phyloP scores from a whole-genome alignment of 352 stramenopile species.

The Phytophthora aleatoria region DNA sequence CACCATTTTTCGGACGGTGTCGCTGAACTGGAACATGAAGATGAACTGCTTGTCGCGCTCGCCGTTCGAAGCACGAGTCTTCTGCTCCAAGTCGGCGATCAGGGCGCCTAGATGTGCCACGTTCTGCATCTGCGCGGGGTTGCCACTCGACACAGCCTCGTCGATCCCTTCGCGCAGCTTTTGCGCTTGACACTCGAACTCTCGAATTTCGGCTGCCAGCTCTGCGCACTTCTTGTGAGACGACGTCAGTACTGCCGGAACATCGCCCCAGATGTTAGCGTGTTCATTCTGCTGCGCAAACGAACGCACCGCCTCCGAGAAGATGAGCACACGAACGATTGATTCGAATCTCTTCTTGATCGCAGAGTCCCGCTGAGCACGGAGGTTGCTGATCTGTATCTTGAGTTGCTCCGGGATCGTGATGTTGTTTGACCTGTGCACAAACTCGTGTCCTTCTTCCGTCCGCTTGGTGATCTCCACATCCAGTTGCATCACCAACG shows the following conservation, averaged over 20 bases:
- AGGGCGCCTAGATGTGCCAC: constrained; percentile 43
- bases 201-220: constrained; percentile 34
- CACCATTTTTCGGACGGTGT: constrained; percentile 41
- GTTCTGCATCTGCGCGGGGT: constrained; percentile 48
- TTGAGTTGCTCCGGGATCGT: constrained; percentile 50
- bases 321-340: constrained; percentile 59
- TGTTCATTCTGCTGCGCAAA: constrained; percentile 41
- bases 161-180: constrained; percentile 47
- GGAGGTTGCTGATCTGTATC: constrained; percentile 44
- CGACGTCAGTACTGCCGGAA: constrained; percentile 47
- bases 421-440: constrained; percentile 54
- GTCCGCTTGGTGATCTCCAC: constrained; percentile 29
- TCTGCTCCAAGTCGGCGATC: constrained; percentile 41
- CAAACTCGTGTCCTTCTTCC: constrained; percentile 39
- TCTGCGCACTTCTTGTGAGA: constrained; percentile 56
- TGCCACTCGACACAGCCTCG: constrained; percentile 47
- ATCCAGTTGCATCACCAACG: constrained; percentile 35
- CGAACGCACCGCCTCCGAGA: constrained; percentile 48
- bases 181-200: constrained; percentile 38
- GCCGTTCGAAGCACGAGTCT: constrained; percentile 32
- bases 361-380: constrained; percentile 31
- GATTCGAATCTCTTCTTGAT: constrained; percentile 45
- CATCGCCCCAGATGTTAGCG: constrained; percentile 42
- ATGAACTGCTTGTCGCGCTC: constrained; percentile 65
- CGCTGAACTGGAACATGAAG: constrained; percentile 72